These are phyloP conservation scores for Fraxinus sp. DNA, from an alignment of 305 asterid genomes.

Conservation along the genomic window DNA sequence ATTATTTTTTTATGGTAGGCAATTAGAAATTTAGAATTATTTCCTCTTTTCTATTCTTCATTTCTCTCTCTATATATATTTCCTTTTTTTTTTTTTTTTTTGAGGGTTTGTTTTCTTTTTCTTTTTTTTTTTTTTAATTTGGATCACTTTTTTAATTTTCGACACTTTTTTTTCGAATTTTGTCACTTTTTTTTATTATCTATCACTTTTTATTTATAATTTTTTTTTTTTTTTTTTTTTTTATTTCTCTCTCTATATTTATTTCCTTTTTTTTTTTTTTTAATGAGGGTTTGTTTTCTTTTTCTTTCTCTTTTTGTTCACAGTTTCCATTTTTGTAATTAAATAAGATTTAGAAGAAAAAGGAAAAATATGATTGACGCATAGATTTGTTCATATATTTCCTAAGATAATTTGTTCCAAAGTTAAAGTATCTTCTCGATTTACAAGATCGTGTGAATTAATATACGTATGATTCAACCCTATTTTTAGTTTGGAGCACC, in stretches of 20 bases:
- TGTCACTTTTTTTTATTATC: too few relatives aligned
- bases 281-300: neutral
- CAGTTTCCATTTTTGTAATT: neutral
- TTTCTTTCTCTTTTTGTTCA: neutral
- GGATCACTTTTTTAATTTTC: too few relatives aligned
- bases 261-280: too few relatives aligned
- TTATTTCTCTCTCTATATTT: too few relatives aligned
- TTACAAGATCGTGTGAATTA: neutral
- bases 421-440: neutral
- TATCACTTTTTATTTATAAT: too few relatives aligned
- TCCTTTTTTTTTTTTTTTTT: too few relatives aligned
- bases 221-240: too few relatives aligned
- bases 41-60: neutral
- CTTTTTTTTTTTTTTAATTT: too few relatives aligned
- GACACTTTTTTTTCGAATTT: too few relatives aligned
- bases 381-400: neutral
- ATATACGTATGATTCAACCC: neutral
- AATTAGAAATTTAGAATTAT: too few relatives aligned
- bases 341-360: neutral
- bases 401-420: neutral
- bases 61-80: too few relatives aligned
- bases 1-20: neutral
- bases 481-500: neutral
- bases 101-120: neutral
- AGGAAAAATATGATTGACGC: neutral